phyloP scores from a whole-genome alignment of 2,329 filamentous ascomycete species.

The Neonectria hederae region DNA sequence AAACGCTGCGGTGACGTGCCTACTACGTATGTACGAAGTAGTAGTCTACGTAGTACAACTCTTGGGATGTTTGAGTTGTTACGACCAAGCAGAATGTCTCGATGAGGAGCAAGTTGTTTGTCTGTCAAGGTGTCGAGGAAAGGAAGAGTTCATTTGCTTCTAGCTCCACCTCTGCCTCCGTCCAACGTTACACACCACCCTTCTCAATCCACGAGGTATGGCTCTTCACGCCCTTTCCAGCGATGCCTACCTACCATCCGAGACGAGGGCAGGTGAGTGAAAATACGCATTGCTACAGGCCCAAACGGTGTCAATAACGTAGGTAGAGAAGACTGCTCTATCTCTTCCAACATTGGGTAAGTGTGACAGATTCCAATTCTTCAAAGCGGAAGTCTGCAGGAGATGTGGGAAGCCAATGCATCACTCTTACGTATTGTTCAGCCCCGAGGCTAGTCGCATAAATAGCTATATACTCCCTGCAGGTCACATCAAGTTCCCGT shows the following conservation, averaged over 20 bases:
- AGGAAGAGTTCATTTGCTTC: not conserved
- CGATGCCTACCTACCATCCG: conserved; percentile 2
- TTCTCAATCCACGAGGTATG: not conserved
- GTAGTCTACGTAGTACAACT: not conserved
- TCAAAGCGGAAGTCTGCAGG: not conserved
- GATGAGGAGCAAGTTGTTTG: not conserved
- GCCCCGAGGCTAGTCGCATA: not conserved
- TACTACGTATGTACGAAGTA: not conserved
- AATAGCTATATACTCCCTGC: not conserved
- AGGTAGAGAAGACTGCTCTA: not conserved
- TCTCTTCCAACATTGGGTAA: not conserved
- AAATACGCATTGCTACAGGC: not conserved
- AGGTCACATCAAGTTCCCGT: not conserved
- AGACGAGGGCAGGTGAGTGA: not conserved
- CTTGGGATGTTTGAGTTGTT: conserved; percentile 5
- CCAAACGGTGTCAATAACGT: no score
- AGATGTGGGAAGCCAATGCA: not conserved
- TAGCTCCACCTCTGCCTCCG: not conserved
- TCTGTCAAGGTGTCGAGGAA: not conserved
- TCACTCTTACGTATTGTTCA: not conserved
- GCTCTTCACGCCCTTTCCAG: conserved; percentile 8
- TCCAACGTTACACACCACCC: conserved; percentile 9
- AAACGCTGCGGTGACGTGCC: conserved; percentile 12
- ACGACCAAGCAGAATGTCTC: not conserved
- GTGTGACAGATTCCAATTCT: not conserved